Conservation (phyloP, 2,329 filamentous ascomycete species). For the Myriangium duriaei region DNA sequence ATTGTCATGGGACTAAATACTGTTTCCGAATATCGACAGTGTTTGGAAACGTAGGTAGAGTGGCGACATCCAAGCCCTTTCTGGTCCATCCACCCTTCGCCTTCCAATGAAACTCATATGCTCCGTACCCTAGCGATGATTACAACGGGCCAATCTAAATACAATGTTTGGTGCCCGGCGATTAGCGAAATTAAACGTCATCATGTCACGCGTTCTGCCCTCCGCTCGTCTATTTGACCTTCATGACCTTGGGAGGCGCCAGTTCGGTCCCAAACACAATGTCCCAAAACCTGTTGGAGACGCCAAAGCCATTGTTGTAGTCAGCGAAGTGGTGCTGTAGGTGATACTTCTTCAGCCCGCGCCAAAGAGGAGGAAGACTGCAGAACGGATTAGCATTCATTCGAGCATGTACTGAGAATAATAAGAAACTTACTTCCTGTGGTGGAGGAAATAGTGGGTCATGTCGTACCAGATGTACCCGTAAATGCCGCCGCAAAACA, state of each 20-base stretch:
- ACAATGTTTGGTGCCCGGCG: too few species aligned
- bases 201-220: too few species aligned
- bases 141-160: too few species aligned
- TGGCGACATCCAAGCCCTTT: too few species aligned
- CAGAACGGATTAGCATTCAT: slow-evolving; percentile 3
- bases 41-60: too few species aligned
- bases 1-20: too few species aligned
- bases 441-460: slow-evolving; percentile 98
- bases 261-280: slow-evolving; percentile 82
- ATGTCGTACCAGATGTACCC: slow-evolving; percentile 94
- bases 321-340: slow-evolving; percentile 95
- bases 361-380: slow-evolving; percentile 76
- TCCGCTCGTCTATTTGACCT: slow-evolving; percentile 23
- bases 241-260: slow-evolving; percentile 39
- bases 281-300: slow-evolving; percentile 96
- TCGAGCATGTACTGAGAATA: background rate
- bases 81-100: too few species aligned
- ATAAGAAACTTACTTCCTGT: slow-evolving; percentile 54
- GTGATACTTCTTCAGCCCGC: slow-evolving; percentile 91
- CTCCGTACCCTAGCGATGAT: too few species aligned
- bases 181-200: too few species aligned
- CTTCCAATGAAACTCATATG: too few species aligned
- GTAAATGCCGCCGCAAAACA: slow-evolving; percentile 83
- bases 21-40: too few species aligned
- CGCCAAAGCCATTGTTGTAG: slow-evolving; percentile 93